These are phyloP conservation scores for Talaromyces ruber DNA, from an alignment of 495 filamentous ascomycete genomes.

Conservation along the genomic window DNA sequence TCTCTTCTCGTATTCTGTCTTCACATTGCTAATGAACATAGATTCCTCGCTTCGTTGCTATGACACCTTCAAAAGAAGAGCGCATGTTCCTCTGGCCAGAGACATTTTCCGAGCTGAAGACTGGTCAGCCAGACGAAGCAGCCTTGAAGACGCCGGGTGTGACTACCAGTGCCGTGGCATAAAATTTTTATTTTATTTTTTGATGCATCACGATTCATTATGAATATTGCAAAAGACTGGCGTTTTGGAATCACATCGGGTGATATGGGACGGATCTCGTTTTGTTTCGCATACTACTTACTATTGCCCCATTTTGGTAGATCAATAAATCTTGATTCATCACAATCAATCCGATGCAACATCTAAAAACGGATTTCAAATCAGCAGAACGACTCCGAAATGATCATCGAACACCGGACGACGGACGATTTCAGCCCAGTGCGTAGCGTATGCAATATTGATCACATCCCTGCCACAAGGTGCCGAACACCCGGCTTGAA, in stretches of 20 bases:
- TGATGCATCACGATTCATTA: neutral
- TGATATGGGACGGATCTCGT: neutral
- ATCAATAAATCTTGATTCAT: neutral
- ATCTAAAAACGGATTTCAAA: neutral
- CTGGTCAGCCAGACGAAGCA: slow-evolving; percentile 4
- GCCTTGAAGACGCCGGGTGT: neutral
- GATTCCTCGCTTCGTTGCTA: slow-evolving; percentile 47
- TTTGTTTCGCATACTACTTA: neutral
- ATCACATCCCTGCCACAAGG: neutral
- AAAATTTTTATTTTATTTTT: neutral
- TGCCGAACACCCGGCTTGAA: slow-evolving; percentile 3
- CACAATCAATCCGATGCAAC: neutral
- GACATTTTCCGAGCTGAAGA: slow-evolving; percentile 41
- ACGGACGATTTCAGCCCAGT: neutral
- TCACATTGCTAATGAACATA: slow-evolving; percentile 6
- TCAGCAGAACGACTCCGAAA: neutral
- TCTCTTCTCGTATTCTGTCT: neutral
- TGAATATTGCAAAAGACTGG: neutral
- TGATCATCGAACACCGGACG: neutral
- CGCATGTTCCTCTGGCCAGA: slow-evolving; percentile 62
- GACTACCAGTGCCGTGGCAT: neutral
- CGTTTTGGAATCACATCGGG: neutral
- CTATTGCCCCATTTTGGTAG: neutral
- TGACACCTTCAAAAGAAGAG: slow-evolving; percentile 50
- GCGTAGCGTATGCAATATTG: neutral